These are phyloP conservation scores for Achaetomiella virescens DNA, from an alignment of 495 filamentous ascomycete genomes.

Conservation along the genomic window DNA sequence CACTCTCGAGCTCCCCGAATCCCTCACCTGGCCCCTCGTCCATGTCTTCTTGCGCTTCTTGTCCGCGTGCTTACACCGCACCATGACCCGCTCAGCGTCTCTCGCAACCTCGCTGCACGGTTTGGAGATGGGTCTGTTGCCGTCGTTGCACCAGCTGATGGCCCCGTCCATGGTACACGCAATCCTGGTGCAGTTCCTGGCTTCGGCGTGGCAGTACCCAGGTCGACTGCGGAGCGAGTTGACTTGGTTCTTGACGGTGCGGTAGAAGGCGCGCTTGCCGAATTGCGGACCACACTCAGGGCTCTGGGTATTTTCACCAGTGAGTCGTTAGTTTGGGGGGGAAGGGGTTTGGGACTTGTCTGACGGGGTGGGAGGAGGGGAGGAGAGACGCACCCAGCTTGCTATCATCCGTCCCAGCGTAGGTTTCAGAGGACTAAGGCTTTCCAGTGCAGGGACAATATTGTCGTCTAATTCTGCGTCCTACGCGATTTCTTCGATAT, in stretches of 20 bases:
- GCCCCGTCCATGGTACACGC: background rate
- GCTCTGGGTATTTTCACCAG: background rate
- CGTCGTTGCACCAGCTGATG: conserved; percentile 3
- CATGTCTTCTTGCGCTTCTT: background rate
- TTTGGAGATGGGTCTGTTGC: background rate
- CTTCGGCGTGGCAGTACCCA: background rate
- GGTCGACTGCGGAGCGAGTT: background rate
- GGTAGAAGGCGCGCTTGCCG: background rate
- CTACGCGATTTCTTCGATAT: too few species aligned
- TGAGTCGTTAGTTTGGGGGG: too few species aligned
- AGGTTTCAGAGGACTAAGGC: too few species aligned
- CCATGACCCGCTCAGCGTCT: background rate
- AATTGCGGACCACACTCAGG: background rate
- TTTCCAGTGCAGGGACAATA: too few species aligned
- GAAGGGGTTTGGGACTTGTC: background rate
- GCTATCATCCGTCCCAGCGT: too few species aligned
- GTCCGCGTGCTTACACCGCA: background rate
- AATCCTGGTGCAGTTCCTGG: background rate
- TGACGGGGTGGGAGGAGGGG: background rate
- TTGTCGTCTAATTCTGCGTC: too few species aligned
- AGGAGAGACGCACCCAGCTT: too few species aligned
- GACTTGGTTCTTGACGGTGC: background rate
- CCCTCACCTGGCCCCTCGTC: background rate
- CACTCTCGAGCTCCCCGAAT: background rate
- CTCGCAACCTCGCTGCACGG: background rate